Base-by-base conservation (phyloP, 306 rosid genomes). In the Vachellia collinsii region DNA sequence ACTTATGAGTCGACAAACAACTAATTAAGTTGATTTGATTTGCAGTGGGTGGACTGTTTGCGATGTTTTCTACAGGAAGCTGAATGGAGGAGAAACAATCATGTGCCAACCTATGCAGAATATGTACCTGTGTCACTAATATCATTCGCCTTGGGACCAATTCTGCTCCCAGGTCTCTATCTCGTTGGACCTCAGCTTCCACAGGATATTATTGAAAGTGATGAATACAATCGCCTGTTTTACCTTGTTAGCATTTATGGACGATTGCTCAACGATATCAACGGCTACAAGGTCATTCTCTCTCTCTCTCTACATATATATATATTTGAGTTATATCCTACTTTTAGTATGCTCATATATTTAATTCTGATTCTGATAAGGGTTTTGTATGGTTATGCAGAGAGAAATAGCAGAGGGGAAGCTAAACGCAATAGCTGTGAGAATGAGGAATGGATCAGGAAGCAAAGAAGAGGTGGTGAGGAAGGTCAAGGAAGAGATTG, bases 341-440 rank as follows among this genome's bases (percentile, higher is more conserved):
- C 44, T 0, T 41, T 41, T 6, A 41, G 9, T 6, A 7, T 41
- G 44, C 44, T 41, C 9, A 41, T 41, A 41, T 41, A 7, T 47
- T 0, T 1, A 47, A 47, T 47, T 14, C 53, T 47, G 14, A 47
- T 50, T 54, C 6, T 38, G 34, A 29, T 29, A 29, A 29, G 34
- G 34, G 34, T 29, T 29, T 29, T 29, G 34, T 29, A 29, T 29
- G 34, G 34, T 29, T 29, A 29, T 29, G 34, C 56, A 90, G 93
- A 84, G 89, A 50, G 93, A 90, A 69, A 82, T 83, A 25, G 80
- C 17, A 0, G 86, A 90, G 74, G 93, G 91, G 75, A 90, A 90
- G 80, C 11, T 88, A 62, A 90, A 84, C 77, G 74, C 83, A 4
- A 73, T 87, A 39, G 59, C 90, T 0, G 71, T 90, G 74, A 53